phyloP scores from a whole-genome alignment of 768 basidiomycete genomes.

The Pleurotus eryngii region DNA sequence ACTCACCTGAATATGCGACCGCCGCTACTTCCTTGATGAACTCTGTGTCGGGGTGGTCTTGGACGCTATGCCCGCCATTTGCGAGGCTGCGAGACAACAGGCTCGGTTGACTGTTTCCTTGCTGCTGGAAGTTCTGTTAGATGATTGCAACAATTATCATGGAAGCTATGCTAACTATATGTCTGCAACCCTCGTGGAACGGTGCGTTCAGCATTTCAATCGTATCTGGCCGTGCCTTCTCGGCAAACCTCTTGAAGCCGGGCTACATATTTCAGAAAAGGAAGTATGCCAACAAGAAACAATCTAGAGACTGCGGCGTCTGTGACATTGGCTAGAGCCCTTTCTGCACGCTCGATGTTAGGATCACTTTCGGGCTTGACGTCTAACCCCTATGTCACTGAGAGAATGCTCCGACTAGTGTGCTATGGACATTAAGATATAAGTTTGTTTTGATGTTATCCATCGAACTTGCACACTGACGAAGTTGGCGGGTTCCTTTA shows the following conservation, averaged over 20 bases:
- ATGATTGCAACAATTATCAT: no score
- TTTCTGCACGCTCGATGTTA: slow-evolving; percentile 25
- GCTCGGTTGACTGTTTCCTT: neutral
- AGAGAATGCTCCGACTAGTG: slow-evolving; percentile 23
- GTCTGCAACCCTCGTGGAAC: neutral
- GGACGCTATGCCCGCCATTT: neutral
- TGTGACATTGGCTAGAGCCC: slow-evolving; percentile 22
- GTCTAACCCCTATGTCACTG: slow-evolving; percentile 29
- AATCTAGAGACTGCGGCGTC: slow-evolving; percentile 23
- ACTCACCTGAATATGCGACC: neutral
- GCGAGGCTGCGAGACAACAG: neutral
- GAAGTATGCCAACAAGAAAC: slow-evolving; percentile 18
- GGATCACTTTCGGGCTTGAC: slow-evolving; percentile 24
- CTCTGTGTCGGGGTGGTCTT: neutral
- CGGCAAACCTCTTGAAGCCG: neutral
- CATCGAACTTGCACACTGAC: neutral
- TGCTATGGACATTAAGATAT: slow-evolving; percentile 4
- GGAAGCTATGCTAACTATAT: neutral
- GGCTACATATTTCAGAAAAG: neutral
- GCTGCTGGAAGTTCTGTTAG: neutral
- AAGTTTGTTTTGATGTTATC: neutral
- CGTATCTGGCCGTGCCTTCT: neutral
- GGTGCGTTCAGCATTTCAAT: neutral
- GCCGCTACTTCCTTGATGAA: neutral
- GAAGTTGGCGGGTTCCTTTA: slow-evolving; percentile 23